A percentile compares a stretch with the other conserved stretches of the same genome.
Conservation (phyloP, 208 protist species). For the Crithidia fasciculata region DNA sequence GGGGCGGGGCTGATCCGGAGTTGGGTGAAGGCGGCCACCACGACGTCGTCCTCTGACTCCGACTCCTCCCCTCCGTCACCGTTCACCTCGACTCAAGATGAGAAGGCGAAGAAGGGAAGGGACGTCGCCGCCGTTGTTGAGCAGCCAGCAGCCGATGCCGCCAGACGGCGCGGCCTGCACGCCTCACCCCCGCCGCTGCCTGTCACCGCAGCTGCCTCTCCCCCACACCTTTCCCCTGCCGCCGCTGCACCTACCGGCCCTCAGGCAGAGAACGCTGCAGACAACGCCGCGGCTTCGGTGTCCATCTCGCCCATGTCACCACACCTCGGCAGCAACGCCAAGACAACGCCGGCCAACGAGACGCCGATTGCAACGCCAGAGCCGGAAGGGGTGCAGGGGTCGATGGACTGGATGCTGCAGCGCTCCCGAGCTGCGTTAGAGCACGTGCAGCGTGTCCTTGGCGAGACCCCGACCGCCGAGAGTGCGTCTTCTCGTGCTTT, state of each 20-base stretch:
- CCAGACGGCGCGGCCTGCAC: not conserved
- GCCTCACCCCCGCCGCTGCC: slow-evolving; percentile 10
- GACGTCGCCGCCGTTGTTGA: not conserved
- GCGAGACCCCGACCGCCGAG: not conserved
- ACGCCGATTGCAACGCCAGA: not conserved
- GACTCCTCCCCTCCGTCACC: not conserved
- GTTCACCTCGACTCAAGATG: not conserved
- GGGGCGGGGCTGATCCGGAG: slow-evolving; percentile 17
- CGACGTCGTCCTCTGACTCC: not conserved
- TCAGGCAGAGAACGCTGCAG: not conserved
- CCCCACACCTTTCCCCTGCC: not conserved
- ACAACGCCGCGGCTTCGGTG: not conserved
- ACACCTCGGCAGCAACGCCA: not conserved
- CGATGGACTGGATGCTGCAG: slow-evolving; percentile 32
- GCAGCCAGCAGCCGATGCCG: too few relatives aligned
- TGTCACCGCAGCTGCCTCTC: slow-evolving; percentile 3
- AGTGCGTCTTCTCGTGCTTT: not conserved
- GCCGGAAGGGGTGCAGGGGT: not conserved
- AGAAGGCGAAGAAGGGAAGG: not conserved
- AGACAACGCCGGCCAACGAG: not conserved
- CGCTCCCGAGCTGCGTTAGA: slow-evolving; percentile 41
- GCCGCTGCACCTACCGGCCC: not conserved
- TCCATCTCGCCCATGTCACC: slow-evolving; percentile 12
- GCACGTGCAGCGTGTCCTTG: slow-evolving; percentile 40
- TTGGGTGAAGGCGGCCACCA: slow-evolving; percentile 18